phyloP scores from a whole-genome alignment of 805 yeast species.

The Ogataea naganishii region DNA sequence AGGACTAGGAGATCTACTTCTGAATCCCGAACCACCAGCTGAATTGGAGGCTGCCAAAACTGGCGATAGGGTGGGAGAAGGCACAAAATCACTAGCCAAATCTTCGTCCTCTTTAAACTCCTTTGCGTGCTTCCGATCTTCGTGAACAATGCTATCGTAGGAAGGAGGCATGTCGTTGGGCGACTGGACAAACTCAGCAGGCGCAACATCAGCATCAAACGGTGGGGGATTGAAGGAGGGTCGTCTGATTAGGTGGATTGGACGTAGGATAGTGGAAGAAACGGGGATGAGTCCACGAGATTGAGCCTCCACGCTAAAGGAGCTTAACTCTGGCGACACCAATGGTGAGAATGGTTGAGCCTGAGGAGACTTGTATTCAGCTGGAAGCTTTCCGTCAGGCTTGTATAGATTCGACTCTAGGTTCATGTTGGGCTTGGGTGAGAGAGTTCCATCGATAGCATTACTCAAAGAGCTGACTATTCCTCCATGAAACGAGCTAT shows the following conservation, averaged over 20 bases:
- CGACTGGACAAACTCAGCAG: constrained; percentile 18
- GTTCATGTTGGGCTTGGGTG: constrained; percentile 16
- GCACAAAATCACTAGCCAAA: no score
- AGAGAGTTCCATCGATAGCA: constrained; percentile 17
- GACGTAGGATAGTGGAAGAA: constrained; percentile 36
- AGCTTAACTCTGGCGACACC: constrained; percentile 21
- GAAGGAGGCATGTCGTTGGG: constrained; percentile 12
- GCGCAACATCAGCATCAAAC: constrained; percentile 36
- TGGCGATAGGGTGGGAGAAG: no score
- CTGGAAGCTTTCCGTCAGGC: constrained; percentile 36
- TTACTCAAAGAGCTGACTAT: constrained; percentile 8
- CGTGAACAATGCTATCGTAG: constrained; percentile 6
- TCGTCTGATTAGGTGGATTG: constrained; percentile 43
- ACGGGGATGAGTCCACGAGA: constrained; percentile 9
- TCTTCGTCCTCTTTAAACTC: constrained; percentile 16
- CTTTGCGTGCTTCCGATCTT: constrained; percentile 19
- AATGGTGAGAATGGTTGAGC: constrained; percentile 52
- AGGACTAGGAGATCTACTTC: constrained; percentile 13
- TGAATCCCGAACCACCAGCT: constrained; percentile 5
- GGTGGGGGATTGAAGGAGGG: constrained; percentile 61
- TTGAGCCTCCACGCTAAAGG: constrained; percentile 18
- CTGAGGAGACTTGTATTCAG: constrained; percentile 51
- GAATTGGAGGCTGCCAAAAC: constrained; percentile 13
- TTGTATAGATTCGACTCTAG: constrained; percentile 42
- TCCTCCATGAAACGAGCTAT: constrained; percentile 7